A percentile compares a stretch with the other conserved stretches of the same genome.
These are phyloP conservation scores for Alternaria longipes DNA, from an alignment of 2,329 filamentous ascomycete species.

Conservation along the genomic window DNA sequence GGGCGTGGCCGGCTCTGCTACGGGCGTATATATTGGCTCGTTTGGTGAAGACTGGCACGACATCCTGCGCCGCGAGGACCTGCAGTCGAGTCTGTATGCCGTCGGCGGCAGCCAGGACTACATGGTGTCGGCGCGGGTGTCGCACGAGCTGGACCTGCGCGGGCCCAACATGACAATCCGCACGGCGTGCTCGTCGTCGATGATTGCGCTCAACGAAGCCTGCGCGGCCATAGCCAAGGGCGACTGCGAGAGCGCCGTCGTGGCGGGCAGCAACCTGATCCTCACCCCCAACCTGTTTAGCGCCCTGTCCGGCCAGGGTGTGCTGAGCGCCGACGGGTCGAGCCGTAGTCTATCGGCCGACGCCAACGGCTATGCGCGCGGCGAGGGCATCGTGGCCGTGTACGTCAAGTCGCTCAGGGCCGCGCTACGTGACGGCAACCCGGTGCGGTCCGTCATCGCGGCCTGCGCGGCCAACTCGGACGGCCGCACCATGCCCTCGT, in stretches of 20 bases:
- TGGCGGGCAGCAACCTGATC: conserved; percentile 30
- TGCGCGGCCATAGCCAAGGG: conserved; percentile 13
- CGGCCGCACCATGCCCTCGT: conserved; percentile 9
- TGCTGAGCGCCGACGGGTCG: background rate
- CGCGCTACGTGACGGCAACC: conserved; percentile 42
- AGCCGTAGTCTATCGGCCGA: conserved; percentile 30
- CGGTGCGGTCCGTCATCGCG: conserved; percentile 44
- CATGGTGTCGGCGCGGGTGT: conserved; percentile 33
- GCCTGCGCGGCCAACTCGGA: conserved; percentile 26
- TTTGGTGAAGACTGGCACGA: too few species aligned
- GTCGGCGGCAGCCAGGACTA: too few species aligned
- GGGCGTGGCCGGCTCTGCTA: conserved; percentile 33
- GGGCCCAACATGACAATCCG: conserved; percentile 15
- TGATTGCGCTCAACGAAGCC: background rate
- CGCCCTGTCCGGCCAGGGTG: conserved; percentile 24
- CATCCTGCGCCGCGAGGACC: too few species aligned
- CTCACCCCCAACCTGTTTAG: conserved; percentile 9
- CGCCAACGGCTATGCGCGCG: conserved; percentile 36
- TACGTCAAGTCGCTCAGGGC: conserved; percentile 40
- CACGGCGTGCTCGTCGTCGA: background rate
- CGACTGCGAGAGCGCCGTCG: conserved; percentile 22
- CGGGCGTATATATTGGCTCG: conserved; percentile 22
- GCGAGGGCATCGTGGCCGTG: conserved; percentile 39
- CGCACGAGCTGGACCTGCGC: conserved; percentile 29
- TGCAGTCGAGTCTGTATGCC: too few species aligned